These are phyloP conservation scores for Penicillium fimorum DNA, from an alignment of 495 filamentous ascomycete species.

Conservation along the genomic window DNA sequence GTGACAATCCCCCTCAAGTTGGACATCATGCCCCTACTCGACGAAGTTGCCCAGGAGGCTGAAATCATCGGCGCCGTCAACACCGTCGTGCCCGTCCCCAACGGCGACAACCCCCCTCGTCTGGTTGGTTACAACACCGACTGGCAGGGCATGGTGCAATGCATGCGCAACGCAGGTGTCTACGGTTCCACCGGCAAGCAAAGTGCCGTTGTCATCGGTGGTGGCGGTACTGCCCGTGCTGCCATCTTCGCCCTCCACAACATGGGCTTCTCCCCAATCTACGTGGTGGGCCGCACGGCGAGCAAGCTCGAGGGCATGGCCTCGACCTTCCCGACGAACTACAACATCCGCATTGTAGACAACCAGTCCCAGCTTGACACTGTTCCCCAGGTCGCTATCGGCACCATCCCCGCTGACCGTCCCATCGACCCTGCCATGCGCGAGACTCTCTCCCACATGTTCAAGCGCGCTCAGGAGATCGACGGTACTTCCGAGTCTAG, in stretches of 20 bases:
- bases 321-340: slow-evolving; percentile 69
- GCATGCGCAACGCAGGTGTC: slow-evolving; percentile 72
- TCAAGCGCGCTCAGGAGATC: slow-evolving; percentile 45
- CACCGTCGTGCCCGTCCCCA: slow-evolving; percentile 67
- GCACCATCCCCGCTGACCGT: slow-evolving; percentile 86
- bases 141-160: slow-evolving; percentile 87
- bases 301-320: slow-evolving; percentile 65
- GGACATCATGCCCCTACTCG: slow-evolving; percentile 78
- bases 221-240: slow-evolving; percentile 87
- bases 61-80: slow-evolving; percentile 90
- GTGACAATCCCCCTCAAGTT: slow-evolving; percentile 96
- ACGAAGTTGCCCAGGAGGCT: slow-evolving; percentile 75
- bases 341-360: slow-evolving; percentile 67
- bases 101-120: slow-evolving; percentile 40
- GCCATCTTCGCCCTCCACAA: slow-evolving; percentile 84
- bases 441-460: slow-evolving; percentile 66
- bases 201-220: slow-evolving; percentile 69
- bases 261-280: slow-evolving; percentile 83
- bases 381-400: slow-evolving; percentile 72
- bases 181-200: slow-evolving; percentile 37
- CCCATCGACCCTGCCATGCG: slow-evolving; percentile 74
- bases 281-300: slow-evolving; percentile 76
- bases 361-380: slow-evolving; percentile 47
- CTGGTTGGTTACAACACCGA: slow-evolving; percentile 92
- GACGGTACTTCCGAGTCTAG: slow-evolving; percentile 32